These are phyloP conservation scores for Jimgerdemannia lactiflua DNA, from an alignment of 192 early-diverging fungal genomes.

Conservation along the genomic window DNA sequence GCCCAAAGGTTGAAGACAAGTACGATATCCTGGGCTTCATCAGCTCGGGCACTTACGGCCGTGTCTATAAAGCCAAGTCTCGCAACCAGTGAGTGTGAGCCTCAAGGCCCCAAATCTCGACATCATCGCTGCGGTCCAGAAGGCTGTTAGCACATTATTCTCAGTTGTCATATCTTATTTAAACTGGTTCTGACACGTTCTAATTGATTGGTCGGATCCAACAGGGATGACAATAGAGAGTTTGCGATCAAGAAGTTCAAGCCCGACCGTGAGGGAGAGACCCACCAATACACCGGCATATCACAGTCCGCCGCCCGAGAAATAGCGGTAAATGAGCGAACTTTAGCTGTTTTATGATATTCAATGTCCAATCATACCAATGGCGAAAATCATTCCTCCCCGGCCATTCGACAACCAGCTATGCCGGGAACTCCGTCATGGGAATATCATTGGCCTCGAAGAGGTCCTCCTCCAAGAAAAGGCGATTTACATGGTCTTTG, in stretches of 20 bases:
- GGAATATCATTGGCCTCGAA: conserved; percentile 83
- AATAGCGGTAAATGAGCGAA: conserved; percentile 60
- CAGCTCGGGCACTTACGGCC: conserved; percentile 94
- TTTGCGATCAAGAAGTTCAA: conserved; percentile 98
- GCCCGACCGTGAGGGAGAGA: conserved; percentile 91
- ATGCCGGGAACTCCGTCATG: conserved; percentile 86
- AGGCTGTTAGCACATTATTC: neutral
- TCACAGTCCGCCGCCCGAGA: conserved; percentile 94
- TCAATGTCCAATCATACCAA: neutral
- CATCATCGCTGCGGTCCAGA: no score
- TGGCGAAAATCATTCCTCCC: neutral
- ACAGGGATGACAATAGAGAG: conserved; percentile 49
- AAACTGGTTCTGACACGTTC: neutral
- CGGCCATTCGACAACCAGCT: conserved; percentile 37
- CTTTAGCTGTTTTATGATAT: neutral
- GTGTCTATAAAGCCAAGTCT: conserved; percentile 88
- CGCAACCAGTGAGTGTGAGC: conserved; percentile 34
- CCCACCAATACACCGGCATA: conserved; percentile 68
- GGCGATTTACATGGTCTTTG: conserved; percentile 95
- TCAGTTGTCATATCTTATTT: neutral
- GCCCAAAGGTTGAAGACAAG: conserved; percentile 60
- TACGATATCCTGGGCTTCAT: conserved; percentile 91
- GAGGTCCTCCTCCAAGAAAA: conserved; percentile 93
- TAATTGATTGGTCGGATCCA: neutral
- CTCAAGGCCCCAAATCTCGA: no score